Evolutionary conservation across 495 filamentous ascomycete species (phyloP).

Genomic region (Neurospora tetrasperma): DNA sequence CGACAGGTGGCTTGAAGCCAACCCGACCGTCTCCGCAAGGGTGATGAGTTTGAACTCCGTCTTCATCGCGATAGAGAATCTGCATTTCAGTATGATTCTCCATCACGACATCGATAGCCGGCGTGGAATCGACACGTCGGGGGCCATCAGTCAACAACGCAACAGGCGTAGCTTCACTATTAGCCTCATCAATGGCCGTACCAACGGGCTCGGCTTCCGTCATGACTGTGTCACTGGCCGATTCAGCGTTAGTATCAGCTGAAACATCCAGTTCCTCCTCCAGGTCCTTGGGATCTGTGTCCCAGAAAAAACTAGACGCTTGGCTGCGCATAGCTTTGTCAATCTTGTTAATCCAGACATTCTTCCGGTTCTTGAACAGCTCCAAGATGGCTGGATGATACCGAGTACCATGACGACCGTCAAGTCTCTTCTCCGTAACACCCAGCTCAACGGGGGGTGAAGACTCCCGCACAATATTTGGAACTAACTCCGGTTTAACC

Average conservation of each 20-base stretch:
- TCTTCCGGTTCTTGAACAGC: slow-evolving; percentile 4
- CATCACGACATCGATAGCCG: neutral
- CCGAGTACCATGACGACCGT: neutral
- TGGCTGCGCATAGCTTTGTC: neutral
- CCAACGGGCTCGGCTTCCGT: neutral
- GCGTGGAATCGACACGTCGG: neutral
- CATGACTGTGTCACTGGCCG: neutral
- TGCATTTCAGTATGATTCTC: neutral
- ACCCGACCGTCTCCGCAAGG: neutral
- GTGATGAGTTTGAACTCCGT: neutral
- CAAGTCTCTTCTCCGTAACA: slow-evolving; percentile 7
- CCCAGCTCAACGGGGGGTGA: slow-evolving; percentile 1
- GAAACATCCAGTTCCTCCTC: neutral
- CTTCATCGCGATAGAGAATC: neutral
- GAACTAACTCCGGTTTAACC: neutral
- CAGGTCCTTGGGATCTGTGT: neutral
- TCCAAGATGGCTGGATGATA: neutral
- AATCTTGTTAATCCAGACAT: neutral
- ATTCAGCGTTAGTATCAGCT: neutral
- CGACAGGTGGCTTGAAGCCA: neutral
- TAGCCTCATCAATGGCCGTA: neutral
- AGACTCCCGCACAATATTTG: neutral
- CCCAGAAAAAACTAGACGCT: neutral
- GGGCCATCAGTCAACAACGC: neutral
- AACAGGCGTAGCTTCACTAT: neutral